Evolutionary conservation across 2,329 filamentous ascomycete genomes (phyloP).

Genomic region (Simplicillium sp.): DNA sequence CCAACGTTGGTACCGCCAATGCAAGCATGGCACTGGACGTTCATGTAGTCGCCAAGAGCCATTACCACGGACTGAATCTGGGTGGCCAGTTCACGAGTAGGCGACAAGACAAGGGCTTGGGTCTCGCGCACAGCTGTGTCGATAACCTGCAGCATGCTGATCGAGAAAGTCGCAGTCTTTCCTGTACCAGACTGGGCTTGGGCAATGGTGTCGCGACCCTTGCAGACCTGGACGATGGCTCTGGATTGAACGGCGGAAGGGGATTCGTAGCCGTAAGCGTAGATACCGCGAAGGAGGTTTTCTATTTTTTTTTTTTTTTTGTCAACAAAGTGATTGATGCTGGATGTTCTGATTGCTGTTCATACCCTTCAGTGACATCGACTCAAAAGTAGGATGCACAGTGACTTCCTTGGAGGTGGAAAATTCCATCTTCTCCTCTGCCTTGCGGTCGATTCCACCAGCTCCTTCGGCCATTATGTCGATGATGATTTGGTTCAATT

Average conservation of each 20-base stretch:
- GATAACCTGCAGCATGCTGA: conserved; percentile 92
- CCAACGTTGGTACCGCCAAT: conserved; percentile 97
- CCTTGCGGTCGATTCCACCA: conserved; percentile 73
- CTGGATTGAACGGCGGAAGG: conserved; percentile 96
- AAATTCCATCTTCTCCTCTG: conserved; percentile 96
- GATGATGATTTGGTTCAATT: background rate
- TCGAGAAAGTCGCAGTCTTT: conserved; percentile 94
- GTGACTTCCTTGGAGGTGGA: conserved; percentile 96
- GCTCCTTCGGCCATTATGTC: conserved; percentile 75
- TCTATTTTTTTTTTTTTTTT: conserved; percentile 35
- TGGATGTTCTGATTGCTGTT: conserved; percentile 1
- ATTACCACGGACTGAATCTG: conserved; percentile 98
- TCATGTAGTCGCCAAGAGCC: conserved; percentile 99
- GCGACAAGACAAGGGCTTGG: conserved; percentile 90
- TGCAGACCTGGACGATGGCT: conserved; percentile 97
- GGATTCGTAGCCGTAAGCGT: conserved; percentile 97
- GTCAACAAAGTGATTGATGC: conserved; percentile 3
- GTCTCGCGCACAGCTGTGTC: conserved; percentile 88
- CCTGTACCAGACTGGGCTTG: conserved; percentile 96
- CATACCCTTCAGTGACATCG: conserved; percentile 84
- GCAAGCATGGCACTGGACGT: conserved; percentile 96
- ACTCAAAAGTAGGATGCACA: conserved; percentile 86
- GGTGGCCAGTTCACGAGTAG: conserved; percentile 91
- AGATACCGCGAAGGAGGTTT: conserved; percentile 91
- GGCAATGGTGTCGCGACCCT: conserved; percentile 96